A percentile compares a stretch with the other conserved stretches of the same genome.
Conservation (phyloP, 2,329 filamentous ascomycete species). For the Fusarium tupiense region DNA sequence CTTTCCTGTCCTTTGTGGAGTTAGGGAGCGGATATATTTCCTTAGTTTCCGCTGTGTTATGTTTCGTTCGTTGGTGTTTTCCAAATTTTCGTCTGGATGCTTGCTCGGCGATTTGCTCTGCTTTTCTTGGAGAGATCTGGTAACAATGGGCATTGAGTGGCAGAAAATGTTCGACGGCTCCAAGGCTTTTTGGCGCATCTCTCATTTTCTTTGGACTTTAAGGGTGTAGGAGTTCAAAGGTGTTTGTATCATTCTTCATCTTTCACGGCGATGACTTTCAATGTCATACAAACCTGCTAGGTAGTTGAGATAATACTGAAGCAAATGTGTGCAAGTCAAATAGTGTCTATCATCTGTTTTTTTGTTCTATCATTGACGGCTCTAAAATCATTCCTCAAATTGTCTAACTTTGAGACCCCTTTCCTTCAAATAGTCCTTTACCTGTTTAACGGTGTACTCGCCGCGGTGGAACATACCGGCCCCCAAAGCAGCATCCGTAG, state of each 20-base stretch:
- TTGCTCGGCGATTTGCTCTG: slow-evolving; percentile 21
- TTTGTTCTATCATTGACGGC: slow-evolving; percentile 9
- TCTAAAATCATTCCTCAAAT: slow-evolving; percentile 68
- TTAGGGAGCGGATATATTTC: slow-evolving; percentile 31
- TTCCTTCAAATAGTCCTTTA: slow-evolving; percentile 82
- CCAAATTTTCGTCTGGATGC: slow-evolving; percentile 24
- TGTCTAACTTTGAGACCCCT: slow-evolving; percentile 81
- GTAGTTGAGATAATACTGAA: slow-evolving; percentile 27
- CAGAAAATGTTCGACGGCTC: slow-evolving; percentile 24
- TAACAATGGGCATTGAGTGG: slow-evolving; percentile 35
- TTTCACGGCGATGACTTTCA: slow-evolving; percentile 10
- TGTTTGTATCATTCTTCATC: slow-evolving; percentile 15
- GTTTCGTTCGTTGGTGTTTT: slow-evolving; percentile 29
- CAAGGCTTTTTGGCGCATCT: slow-evolving; percentile 28
- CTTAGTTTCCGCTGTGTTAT: slow-evolving; percentile 28
- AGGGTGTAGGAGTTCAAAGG: slow-evolving; percentile 29
- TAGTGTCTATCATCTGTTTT: slow-evolving; percentile 8
- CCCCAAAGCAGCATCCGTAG: slow-evolving; percentile 90
- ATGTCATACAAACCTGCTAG: slow-evolving; percentile 12
- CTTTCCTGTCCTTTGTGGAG: slow-evolving; percentile 31
- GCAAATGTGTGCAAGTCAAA: background rate
- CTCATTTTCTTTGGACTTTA: slow-evolving; percentile 13
- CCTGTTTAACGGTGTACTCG: slow-evolving; percentile 93
- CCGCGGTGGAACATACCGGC: slow-evolving; percentile 98
- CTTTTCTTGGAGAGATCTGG: slow-evolving; percentile 19